Conservation (phyloP, 1,284 basidiomycete genomes). For the Ceraceosorus bombacis region DNA sequence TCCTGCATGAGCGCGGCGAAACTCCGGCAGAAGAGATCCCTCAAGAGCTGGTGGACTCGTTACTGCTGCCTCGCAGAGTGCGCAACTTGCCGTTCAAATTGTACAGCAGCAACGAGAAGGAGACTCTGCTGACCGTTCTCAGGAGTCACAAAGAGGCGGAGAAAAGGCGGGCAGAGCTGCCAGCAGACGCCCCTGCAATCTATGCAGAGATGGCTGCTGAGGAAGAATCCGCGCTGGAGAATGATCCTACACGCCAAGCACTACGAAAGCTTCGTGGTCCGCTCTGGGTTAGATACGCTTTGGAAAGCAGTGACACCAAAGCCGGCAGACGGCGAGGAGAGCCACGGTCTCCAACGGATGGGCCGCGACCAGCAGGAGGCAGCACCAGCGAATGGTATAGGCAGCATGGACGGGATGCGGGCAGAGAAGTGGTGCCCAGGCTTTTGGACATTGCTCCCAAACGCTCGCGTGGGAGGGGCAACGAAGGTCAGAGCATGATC, state of each 20-base stretch:
- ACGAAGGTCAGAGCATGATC: conserved; percentile 7
- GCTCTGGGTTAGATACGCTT: conserved; percentile 13
- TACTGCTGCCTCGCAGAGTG: conserved; percentile 27
- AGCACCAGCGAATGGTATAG: conserved; percentile 36
- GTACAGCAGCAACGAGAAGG: conserved; percentile 36
- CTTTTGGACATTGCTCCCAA: conserved; percentile 27
- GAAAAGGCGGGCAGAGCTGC: conserved; percentile 13
- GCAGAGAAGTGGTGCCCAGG: conserved; percentile 41
- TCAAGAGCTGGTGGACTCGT: conserved; percentile 17
- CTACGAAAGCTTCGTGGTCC: conserved; percentile 21
- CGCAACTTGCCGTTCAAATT: conserved; percentile 31
- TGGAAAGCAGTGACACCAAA: conserved; percentile 36
- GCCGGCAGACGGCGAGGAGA: conserved; percentile 34
- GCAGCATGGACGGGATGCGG: conserved; percentile 39
- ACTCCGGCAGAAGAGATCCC: conserved; percentile 15
- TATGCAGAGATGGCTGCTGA: conserved; percentile 43
- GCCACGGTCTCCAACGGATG: background rate
- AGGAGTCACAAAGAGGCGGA: conserved; percentile 1
- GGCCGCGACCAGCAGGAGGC: conserved; percentile 19
- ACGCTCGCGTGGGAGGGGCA: conserved; percentile 9
- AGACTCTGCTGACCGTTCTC: conserved; percentile 14
- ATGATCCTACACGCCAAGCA: conserved; percentile 12
- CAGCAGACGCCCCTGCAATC: conserved; percentile 40
- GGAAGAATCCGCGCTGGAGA: conserved; percentile 17
- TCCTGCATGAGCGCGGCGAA: conserved; percentile 12